These are phyloP conservation scores for Penicillium sp. DNA, from an alignment of 2,329 filamentous ascomycete genomes.

Conservation along the genomic window DNA sequence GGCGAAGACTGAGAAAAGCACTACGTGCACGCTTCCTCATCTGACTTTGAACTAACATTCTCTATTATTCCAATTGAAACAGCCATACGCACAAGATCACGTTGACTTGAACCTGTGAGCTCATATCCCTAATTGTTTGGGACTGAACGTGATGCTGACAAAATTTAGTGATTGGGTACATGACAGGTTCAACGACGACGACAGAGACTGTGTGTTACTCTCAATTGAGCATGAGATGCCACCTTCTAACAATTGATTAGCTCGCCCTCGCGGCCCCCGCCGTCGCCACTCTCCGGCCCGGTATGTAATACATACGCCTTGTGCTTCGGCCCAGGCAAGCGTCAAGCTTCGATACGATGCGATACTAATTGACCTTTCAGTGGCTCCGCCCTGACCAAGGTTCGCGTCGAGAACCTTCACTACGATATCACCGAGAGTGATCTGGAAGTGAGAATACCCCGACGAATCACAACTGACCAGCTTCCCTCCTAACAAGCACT, in stretches of 20 bases:
- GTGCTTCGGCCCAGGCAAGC: neutral
- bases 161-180: conserved; percentile 84
- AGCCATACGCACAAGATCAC: conserved; percentile 51
- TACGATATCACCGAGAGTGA: conserved; percentile 89
- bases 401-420: conserved; percentile 87
- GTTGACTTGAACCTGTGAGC: conserved; percentile 52
- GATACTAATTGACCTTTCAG: conserved; percentile 35
- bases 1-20: conserved; percentile 37
- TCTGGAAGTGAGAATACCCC: conserved; percentile 65
- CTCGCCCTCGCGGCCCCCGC: conserved; percentile 47
- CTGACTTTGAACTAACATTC: conserved; percentile 51
- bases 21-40: conserved; percentile 38
- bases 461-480: neutral
- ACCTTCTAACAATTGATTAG: conserved; percentile 44
- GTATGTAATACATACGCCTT: conserved; percentile 31
- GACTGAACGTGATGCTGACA: conserved; percentile 8
- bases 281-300: conserved; percentile 40
- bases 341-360: neutral
- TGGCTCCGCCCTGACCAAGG: conserved; percentile 65
- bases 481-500: neutral
- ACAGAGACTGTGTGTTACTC: conserved; percentile 56
- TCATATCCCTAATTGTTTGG: neutral
- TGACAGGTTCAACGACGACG: conserved; percentile 77
- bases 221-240: conserved; percentile 23
- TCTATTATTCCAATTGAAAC: conserved; percentile 40